Percentiles rank a stretch among this genome's conserved stretches.
Conservation (phyloP, 768 basidiomycete genomes). For the Porpolomopsis calyptriformis region DNA sequence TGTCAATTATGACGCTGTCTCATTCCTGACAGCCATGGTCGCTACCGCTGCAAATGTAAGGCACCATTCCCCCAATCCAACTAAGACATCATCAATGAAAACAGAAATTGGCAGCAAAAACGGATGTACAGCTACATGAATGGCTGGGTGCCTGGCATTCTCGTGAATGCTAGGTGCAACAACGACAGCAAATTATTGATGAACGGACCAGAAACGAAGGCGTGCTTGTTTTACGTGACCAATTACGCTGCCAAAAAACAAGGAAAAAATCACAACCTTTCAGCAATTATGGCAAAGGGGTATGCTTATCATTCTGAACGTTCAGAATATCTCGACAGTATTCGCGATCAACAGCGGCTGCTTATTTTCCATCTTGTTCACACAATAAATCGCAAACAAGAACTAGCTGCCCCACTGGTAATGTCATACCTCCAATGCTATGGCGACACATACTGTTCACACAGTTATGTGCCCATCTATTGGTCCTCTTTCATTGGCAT, state of each 20-base stretch:
- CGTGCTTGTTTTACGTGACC: conserved; percentile 24
- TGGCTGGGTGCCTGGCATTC: not conserved
- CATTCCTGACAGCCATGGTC: conserved; percentile 4
- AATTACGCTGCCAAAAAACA: conserved; percentile 19
- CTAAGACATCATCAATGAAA: conserved; percentile 16
- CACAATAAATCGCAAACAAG: conserved; percentile 19
- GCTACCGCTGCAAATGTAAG: conserved; percentile 23
- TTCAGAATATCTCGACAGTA: not conserved
- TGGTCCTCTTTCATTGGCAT: conserved; percentile 13
- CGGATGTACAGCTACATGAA: conserved; percentile 2
- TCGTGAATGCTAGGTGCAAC: conserved; percentile 17
- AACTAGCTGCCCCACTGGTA: conserved; percentile 19
- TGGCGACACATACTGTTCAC: conserved; percentile 21
- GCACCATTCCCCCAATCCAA: conserved; percentile 20
- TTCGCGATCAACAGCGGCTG: not conserved
- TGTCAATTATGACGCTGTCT: conserved; percentile 20
- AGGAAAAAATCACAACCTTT: conserved; percentile 17
- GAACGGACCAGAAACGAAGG: conserved; percentile 23
- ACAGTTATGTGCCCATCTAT: conserved; percentile 21
- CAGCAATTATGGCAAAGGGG: conserved; percentile 19
- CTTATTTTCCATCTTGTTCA: conserved; percentile 16
- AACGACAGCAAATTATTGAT: conserved; percentile 31
- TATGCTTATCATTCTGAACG: conserved; percentile 17
- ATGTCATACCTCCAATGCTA: too few species aligned
- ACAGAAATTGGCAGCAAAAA: conserved; percentile 23